These are phyloP conservation scores for Arthrobotrys pseudoclavata DNA, from an alignment of 2,329 filamentous ascomycete genomes.

Conservation along the genomic window DNA sequence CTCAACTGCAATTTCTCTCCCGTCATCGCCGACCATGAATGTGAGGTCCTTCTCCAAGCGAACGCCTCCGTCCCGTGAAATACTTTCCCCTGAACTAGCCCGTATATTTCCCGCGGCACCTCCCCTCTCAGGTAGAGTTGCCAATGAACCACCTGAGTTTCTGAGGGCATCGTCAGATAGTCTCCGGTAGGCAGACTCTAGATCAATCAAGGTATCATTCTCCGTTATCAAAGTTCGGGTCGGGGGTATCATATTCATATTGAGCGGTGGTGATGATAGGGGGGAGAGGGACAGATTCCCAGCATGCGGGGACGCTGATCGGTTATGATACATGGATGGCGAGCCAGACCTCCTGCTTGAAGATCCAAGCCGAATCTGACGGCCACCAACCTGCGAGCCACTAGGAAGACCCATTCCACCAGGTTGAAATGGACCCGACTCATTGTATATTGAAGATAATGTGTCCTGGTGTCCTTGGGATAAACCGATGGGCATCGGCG, in stretches of 20 bases:
- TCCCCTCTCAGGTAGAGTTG: constrained; percentile 74
- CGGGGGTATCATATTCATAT: constrained; percentile 61
- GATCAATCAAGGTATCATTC: constrained; percentile 75
- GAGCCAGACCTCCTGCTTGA: constrained; percentile 69
- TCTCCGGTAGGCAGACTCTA: constrained; percentile 77
- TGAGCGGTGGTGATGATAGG: constrained; percentile 61
- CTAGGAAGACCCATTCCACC: constrained; percentile 59
- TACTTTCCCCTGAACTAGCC: constrained; percentile 65
- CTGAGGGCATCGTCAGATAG: constrained; percentile 79
- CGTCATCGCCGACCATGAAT: constrained; percentile 74
- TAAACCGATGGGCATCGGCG: constrained; percentile 21
- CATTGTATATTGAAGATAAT: constrained; percentile 56
- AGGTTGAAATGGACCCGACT: constrained; percentile 58
- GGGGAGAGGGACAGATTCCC: constrained; percentile 64
- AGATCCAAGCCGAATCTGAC: constrained; percentile 69
- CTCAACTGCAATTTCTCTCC: constrained; percentile 71
- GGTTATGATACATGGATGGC: constrained; percentile 63
- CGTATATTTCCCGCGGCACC: constrained; percentile 65
- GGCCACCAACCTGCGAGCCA: constrained; percentile 54
- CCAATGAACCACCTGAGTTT: constrained; percentile 74
- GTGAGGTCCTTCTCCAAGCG: constrained; percentile 78
- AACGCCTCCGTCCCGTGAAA: constrained; percentile 69
- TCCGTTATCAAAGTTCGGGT: constrained; percentile 71
- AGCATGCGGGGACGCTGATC: constrained; percentile 66
- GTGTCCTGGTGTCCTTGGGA: constrained; percentile 59